A percentile compares a stretch with the other conserved stretches of the same genome.
Conservation (phyloP, 2,329 filamentous ascomycete species). For the Alternaria sp. region DNA sequence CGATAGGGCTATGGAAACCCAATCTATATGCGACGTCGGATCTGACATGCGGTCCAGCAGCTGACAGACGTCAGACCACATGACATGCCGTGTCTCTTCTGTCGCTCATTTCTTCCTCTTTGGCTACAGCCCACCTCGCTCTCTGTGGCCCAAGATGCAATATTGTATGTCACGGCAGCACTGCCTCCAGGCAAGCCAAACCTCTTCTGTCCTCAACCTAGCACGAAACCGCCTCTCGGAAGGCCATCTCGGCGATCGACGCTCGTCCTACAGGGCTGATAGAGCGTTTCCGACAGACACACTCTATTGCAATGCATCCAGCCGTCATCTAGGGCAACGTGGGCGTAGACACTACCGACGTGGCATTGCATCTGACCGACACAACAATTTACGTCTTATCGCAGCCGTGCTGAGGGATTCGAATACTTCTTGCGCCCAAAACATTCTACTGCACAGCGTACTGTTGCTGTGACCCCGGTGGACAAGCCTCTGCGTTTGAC, state of each 20-base stretch:
- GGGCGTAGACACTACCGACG: conserved; percentile 1
- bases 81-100: conserved; percentile 12
- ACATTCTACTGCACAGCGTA: conserved; percentile 20
- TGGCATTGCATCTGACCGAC: conserved; percentile 14
- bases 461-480: conserved; percentile 14
- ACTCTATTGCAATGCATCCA: conserved; percentile 12
- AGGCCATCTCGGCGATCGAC: background rate
- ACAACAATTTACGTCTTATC: conserved; percentile 3
- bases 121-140: conserved; percentile 22
- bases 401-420: background rate
- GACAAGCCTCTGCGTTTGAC: conserved; percentile 23
- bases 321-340: conserved; percentile 11
- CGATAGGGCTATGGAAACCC: conserved; percentile 11
- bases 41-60: conserved; percentile 23
- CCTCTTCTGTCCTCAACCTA: conserved; percentile 31
- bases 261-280: conserved; percentile 23
- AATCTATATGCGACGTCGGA: conserved; percentile 23
- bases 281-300: conserved; percentile 24
- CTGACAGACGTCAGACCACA: conserved; percentile 9
- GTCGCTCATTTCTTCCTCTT: conserved; percentile 32
- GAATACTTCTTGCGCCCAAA: background rate
- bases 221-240: conserved; percentile 35
- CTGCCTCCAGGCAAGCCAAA: conserved; percentile 10
- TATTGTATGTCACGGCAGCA: conserved; percentile 1
- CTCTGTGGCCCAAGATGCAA: background rate